A percentile compares a stretch with the other conserved stretches of the same genome.
Conservation (phyloP, 108 stramenopile species). For the Skeletonema marinoi region DNA sequence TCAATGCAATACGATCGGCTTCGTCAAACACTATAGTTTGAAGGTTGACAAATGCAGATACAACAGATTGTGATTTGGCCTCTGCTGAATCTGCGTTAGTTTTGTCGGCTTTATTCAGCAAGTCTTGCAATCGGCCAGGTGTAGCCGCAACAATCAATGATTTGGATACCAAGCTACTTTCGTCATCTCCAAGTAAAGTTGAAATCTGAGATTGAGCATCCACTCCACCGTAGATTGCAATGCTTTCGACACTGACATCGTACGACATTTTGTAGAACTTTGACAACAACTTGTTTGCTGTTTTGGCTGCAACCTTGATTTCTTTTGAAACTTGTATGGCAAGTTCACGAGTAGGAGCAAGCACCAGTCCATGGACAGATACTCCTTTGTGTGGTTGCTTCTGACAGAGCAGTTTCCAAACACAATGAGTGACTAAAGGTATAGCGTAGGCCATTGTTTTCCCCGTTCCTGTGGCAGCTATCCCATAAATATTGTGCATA, state of each 20-base stretch:
- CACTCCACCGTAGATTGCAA: not conserved
- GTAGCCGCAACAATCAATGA: constrained; percentile 77
- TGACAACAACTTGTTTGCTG: constrained; percentile 38
- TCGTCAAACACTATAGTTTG: constrained; percentile 81
- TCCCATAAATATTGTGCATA: constrained; percentile 49
- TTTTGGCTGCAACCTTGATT: constrained; percentile 48
- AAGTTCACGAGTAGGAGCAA: constrained; percentile 49
- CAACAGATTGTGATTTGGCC: constrained; percentile 21
- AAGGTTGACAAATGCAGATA: constrained; percentile 20
- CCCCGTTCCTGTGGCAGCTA: constrained; percentile 89
- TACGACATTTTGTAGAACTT: constrained; percentile 6
- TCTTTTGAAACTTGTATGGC: constrained; percentile 43
- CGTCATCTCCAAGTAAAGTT: constrained; percentile 33
- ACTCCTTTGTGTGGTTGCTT: constrained; percentile 80
- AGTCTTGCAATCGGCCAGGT: constrained; percentile 83
- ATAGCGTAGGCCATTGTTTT: constrained; percentile 83
- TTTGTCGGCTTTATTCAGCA: constrained; percentile 55
- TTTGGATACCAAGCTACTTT: constrained; percentile 13
- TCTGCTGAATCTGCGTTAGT: constrained; percentile 19
- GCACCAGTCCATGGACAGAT: constrained; percentile 31
- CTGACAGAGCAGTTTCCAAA: not conserved
- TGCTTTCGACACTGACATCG: constrained; percentile 5
- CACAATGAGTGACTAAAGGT: constrained; percentile 63
- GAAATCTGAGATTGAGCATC: constrained; percentile 47
- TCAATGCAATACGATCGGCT: constrained; percentile 67